These are phyloP conservation scores for Blastobotrys serpentis DNA, from an alignment of 1,139 yeast genomes.

Conservation along the genomic window DNA sequence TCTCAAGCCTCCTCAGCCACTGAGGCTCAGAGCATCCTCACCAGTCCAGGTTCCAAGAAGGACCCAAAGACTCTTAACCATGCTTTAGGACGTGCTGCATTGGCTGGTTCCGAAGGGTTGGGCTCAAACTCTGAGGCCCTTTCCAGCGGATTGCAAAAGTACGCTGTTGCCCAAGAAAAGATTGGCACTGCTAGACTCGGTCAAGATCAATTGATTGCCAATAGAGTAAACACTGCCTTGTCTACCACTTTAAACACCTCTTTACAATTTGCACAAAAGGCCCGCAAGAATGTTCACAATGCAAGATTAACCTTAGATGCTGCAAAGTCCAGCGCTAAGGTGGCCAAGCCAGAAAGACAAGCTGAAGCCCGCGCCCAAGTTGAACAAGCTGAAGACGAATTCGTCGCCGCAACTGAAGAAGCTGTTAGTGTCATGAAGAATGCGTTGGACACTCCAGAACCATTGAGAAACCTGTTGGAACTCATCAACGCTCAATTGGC, in stretches of 20 bases:
- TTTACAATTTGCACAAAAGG: slow-evolving; percentile 63
- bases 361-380: slow-evolving; percentile 73
- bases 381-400: slow-evolving; percentile 87
- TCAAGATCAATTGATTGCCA: slow-evolving; percentile 72
- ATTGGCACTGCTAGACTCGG: slow-evolving; percentile 82
- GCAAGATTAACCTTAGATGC: slow-evolving; percentile 80
- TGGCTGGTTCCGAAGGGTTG: slow-evolving; percentile 49
- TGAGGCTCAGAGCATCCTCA: slow-evolving; percentile 78
- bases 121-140: slow-evolving; percentile 44
- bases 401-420: slow-evolving; percentile 87
- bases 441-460: slow-evolving; percentile 71
- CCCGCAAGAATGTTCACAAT: slow-evolving; percentile 74
- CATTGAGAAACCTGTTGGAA: slow-evolving; percentile 67
- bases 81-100: slow-evolving; percentile 76
- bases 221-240: slow-evolving; percentile 69
- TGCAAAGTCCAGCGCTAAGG: slow-evolving; percentile 66
- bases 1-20: slow-evolving; percentile 75
- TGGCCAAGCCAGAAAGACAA: slow-evolving; percentile 71
- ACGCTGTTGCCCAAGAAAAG: slow-evolving; percentile 58
- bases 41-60: slow-evolving; percentile 54
- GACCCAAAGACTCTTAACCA: slow-evolving; percentile 85
- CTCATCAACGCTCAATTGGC: slow-evolving; percentile 79
- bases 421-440: slow-evolving; percentile 83
- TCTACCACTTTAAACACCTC: slow-evolving; percentile 62
- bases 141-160: slow-evolving; percentile 50